phyloP scores from a whole-genome alignment of 2,329 filamentous ascomycete genomes.

The Fusarium mundagurra region DNA sequence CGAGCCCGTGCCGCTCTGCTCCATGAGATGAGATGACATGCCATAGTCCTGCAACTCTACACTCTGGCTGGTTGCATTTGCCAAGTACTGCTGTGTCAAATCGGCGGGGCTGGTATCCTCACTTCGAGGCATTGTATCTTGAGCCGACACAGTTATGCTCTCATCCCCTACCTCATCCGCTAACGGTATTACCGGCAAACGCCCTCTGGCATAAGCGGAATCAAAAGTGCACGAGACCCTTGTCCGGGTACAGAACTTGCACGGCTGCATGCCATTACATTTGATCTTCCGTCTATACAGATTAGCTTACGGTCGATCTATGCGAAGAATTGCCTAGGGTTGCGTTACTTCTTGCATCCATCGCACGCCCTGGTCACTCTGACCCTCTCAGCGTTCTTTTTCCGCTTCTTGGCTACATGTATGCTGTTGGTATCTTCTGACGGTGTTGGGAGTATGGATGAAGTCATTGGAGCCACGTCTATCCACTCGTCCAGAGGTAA shows the following conservation, averaged over 20 bases:
- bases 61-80: background rate
- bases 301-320: constrained; percentile 11
- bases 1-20: background rate
- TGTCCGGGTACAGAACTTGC: constrained; percentile 37
- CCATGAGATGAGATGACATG: constrained; percentile 15
- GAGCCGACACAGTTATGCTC: constrained; percentile 3
- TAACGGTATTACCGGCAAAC: constrained; percentile 32
- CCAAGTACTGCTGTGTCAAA: constrained; percentile 10
- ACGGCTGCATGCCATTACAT: constrained; percentile 41
- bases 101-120: constrained; percentile 1
- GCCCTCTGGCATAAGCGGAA: constrained; percentile 40
- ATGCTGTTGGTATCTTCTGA: constrained; percentile 12
- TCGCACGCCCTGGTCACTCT: constrained; percentile 42
- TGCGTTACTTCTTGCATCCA: constrained; percentile 40
- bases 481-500: background rate
- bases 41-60: constrained; percentile 8
- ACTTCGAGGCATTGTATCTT: constrained; percentile 2
- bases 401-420: constrained; percentile 31
- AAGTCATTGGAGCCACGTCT: constrained; percentile 12
- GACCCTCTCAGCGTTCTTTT: constrained; percentile 38
- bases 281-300: constrained; percentile 39
- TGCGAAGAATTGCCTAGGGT: background rate
- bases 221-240: constrained; percentile 38
- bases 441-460: constrained; percentile 14
- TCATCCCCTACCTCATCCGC: constrained; percentile 13